Evolutionary conservation across 1,284 basidiomycete genomes (phyloP).

Genomic region (Kwoniella shivajii): DNA sequence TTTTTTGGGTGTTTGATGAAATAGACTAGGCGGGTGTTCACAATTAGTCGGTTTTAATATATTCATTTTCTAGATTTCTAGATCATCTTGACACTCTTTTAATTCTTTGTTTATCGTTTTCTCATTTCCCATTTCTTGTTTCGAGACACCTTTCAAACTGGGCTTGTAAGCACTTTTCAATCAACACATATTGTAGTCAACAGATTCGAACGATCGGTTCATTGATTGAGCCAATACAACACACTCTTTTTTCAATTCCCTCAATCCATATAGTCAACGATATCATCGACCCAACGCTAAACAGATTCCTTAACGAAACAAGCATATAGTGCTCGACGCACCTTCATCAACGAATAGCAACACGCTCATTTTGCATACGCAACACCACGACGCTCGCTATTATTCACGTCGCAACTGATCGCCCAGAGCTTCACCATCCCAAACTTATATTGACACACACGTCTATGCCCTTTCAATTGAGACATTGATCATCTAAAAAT

Average conservation of each 20-base stretch:
- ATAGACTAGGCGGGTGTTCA: too few species aligned
- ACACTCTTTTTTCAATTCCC: too few species aligned
- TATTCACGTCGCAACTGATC: background rate
- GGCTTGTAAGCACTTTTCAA: background rate
- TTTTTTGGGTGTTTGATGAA: background rate
- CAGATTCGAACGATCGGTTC: too few species aligned
- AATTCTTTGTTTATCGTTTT: background rate
- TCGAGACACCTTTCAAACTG: background rate
- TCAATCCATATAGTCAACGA: too few species aligned
- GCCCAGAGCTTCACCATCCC: background rate
- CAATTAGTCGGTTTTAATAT: background rate
- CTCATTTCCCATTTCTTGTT: background rate
- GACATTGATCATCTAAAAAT: background rate
- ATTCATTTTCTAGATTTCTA: background rate
- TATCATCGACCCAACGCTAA: background rate
- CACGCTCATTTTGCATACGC: constrained; percentile 6
- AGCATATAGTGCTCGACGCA: background rate
- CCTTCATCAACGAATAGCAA: background rate
- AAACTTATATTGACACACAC: background rate
- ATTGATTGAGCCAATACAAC: constrained; percentile 3
- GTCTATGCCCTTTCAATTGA: constrained; percentile 2
- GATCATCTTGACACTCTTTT: background rate
- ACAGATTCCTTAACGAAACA: background rate
- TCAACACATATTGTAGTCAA: too few species aligned
- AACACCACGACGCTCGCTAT: background rate